phyloP scores from a whole-genome alignment of 768 basidiomycete species.

The Phlebiopsis gigantea region DNA sequence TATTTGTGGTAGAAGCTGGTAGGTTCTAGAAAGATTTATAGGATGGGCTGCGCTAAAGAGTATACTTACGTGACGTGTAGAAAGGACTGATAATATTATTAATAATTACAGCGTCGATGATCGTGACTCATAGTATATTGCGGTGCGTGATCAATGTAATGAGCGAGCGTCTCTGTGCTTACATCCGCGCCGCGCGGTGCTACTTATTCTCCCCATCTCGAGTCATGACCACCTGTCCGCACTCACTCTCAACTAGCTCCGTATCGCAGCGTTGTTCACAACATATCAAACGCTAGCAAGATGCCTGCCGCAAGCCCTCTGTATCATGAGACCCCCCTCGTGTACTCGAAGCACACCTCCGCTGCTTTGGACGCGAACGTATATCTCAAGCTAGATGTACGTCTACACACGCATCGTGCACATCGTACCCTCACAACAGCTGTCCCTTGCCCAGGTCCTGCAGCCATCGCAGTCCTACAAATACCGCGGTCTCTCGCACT shows the following conservation, averaged over 20 bases:
- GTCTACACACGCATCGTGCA: slow-evolving; percentile 2
- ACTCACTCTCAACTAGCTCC: neutral
- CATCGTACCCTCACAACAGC: neutral
- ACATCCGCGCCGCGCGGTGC: neutral
- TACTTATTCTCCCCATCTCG: neutral
- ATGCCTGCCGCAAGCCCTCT: slow-evolving; percentile 19
- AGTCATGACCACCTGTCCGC: neutral
- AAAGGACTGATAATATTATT: no score
- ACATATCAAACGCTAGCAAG: neutral
- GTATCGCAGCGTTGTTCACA: neutral
- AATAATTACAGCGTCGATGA: no score
- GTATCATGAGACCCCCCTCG: slow-evolving; percentile 63
- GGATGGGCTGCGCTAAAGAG: no score
- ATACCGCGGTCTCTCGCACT: slow-evolving; percentile 63
- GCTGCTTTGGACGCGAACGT: slow-evolving; percentile 43
- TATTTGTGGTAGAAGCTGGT: no score
- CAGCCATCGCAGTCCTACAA: slow-evolving; percentile 78
- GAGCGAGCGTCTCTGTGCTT: neutral
- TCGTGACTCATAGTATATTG: no score
- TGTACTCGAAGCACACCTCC: slow-evolving; percentile 58
- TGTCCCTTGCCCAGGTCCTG: slow-evolving; percentile 37
- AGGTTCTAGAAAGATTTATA: no score
- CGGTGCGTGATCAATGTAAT: no score
- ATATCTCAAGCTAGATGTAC: slow-evolving; percentile 72
- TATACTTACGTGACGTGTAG: no score